Conservation (phyloP, 192 early-diverging fungal species). For the Umbelopsis isabellina region DNA sequence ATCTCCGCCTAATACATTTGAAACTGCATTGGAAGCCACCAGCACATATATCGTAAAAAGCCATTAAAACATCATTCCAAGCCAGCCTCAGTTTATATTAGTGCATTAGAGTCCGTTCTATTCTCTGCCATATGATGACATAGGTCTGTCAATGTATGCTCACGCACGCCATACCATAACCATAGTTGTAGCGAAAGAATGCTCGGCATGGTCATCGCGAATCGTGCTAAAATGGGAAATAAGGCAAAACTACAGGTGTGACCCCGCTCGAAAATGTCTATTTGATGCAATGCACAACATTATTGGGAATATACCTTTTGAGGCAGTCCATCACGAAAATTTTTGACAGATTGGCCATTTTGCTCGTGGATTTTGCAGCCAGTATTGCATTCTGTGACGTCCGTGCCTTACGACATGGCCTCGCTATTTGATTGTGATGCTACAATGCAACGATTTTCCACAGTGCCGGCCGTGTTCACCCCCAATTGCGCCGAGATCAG, state of each 20-base stretch:
- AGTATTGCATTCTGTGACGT: neutral
- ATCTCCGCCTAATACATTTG: neutral
- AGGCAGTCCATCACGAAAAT: neutral
- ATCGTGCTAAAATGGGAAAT: neutral
- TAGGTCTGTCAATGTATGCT: too few species aligned
- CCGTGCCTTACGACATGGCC: slow-evolving; percentile 3
- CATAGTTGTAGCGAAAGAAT: neutral
- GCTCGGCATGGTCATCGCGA: too few species aligned
- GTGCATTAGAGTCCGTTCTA: too few species aligned
- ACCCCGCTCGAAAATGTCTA: neutral
- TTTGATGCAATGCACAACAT: neutral
- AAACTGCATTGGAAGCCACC: slow-evolving; percentile 1
- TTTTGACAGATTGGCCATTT: slow-evolving; percentile 8
- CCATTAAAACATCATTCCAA: too few species aligned
- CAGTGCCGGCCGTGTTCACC: too few species aligned
- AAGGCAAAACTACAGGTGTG: slow-evolving; percentile 1
- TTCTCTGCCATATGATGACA: too few species aligned
- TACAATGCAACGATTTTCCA: too few species aligned
- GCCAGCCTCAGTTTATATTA: too few species aligned
- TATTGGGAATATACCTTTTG: slow-evolving; percentile 3
- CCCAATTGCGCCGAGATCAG: too few species aligned
- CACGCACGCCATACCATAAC: neutral
- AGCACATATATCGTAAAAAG: too few species aligned
- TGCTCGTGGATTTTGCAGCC: neutral
- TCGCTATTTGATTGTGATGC: too few species aligned